Conservation (phyloP, 1,139 yeast genomes). For the Yamadazyma membranifaciens region DNA sequence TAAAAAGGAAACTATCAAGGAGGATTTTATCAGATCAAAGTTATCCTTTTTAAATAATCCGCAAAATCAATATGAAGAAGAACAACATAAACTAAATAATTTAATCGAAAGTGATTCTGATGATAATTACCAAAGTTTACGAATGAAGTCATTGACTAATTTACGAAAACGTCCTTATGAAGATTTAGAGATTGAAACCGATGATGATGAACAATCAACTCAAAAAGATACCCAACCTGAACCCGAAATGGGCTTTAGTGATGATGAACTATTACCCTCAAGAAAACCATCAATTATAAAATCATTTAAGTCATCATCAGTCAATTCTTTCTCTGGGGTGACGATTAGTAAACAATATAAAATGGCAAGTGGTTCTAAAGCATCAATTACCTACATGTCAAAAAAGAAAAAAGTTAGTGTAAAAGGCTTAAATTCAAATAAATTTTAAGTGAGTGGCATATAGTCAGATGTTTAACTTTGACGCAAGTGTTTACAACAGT, state of each 20-base stretch:
- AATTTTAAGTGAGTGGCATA: too few relatives aligned
- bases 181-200: conserved; percentile 19
- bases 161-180: conserved; percentile 19
- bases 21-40: conserved; percentile 61
- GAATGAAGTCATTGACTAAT: conserved; percentile 39
- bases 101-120: conserved; percentile 43
- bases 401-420: conserved; percentile 22
- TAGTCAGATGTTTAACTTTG: too few relatives aligned
- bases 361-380: conserved; percentile 55
- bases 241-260: conserved; percentile 18
- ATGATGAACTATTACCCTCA: conserved; percentile 35
- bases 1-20: conserved; percentile 32
- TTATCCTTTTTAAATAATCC: conserved; percentile 56
- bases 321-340: conserved; percentile 51
- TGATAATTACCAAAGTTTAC: conserved; percentile 48
- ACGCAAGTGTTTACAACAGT: too few relatives aligned
- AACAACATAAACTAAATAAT: conserved; percentile 30
- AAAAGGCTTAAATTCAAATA: neutral
- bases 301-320: conserved; percentile 43
- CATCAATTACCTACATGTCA: conserved; percentile 57
- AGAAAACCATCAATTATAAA: conserved; percentile 49
- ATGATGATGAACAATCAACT: conserved; percentile 11
- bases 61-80: conserved; percentile 30
- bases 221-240: conserved; percentile 13
- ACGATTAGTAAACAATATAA: conserved; percentile 55